A percentile compares a stretch with the other conserved stretches of the same genome.
phyloP scores from a whole-genome alignment of 345 rosid genomes.

The Atalantia buxifolia region DNA sequence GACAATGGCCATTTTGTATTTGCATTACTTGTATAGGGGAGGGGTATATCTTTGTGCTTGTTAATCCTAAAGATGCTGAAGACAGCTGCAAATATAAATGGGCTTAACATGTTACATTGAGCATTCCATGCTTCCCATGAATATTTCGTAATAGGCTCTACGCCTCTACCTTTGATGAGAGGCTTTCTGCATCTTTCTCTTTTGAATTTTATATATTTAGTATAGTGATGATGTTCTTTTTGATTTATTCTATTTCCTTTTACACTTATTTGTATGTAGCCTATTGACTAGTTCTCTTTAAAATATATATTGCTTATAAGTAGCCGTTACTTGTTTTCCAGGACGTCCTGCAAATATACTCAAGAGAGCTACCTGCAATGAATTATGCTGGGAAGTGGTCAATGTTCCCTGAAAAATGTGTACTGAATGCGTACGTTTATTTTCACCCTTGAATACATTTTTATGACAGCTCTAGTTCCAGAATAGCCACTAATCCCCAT shows the following conservation, averaged over 20 bases:
- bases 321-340: conserved; percentile 14
- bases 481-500: neutral
- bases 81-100: conserved; percentile 14
- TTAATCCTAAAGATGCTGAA: conserved; percentile 53
- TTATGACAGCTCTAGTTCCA: conserved; percentile 5
- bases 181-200: neutral
- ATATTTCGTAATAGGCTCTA: neutral
- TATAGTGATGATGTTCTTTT: neutral
- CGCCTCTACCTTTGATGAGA: too few species aligned
- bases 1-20: conserved; percentile 7
- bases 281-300: neutral
- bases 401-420: conserved; percentile 57
- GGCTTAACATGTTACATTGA: neutral
- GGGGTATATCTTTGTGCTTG: conserved; percentile 39
- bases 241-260: neutral
- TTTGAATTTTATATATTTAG: neutral
- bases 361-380: conserved; percentile 62
- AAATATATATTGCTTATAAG: neutral
- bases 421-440: conserved; percentile 51
- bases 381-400: conserved; percentile 69
- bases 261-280: neutral
- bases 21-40: conserved; percentile 12
- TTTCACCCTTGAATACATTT: conserved; percentile 8
- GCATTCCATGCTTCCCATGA: neutral
- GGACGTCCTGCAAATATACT: conserved; percentile 55